phyloP scores from a whole-genome alignment of 768 basidiomycete species.

The Cubamyces lactineus region DNA sequence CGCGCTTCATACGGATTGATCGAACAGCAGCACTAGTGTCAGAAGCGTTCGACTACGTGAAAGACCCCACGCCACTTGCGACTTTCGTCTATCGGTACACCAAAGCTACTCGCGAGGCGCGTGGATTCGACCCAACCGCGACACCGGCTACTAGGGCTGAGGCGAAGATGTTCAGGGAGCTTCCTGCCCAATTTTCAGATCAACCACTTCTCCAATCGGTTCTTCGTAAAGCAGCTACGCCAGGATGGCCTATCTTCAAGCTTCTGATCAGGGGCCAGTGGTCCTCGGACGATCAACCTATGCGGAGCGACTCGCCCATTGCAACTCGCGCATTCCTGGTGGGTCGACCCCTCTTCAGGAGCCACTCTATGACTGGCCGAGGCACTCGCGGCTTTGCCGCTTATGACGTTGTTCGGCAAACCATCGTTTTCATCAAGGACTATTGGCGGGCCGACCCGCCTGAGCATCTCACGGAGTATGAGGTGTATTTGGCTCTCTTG shows the following conservation, averaged over 20 bases:
- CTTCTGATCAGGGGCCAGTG: not conserved
- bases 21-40: no score
- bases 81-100: no score
- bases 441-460: not conserved
- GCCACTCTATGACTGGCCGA: not conserved
- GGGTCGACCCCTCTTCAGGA: not conserved
- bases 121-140: no score
- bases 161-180: no score
- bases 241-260: not conserved
- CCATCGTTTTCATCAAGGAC: not conserved
- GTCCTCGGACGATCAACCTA: not conserved
- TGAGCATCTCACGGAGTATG: not conserved
- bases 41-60: no score
- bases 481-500: not conserved
- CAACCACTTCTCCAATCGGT: no score
- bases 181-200: no score
- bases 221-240: not conserved
- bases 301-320: no score
- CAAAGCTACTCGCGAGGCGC: no score
- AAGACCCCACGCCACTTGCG: no score
- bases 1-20: no score
- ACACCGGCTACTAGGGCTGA: no score
- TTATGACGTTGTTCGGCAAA: not conserved
- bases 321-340: not conserved
- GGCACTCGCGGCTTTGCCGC: not conserved